Conservation (phyloP, 2,329 filamentous ascomycete species). For the Alternaria metachromatica region DNA sequence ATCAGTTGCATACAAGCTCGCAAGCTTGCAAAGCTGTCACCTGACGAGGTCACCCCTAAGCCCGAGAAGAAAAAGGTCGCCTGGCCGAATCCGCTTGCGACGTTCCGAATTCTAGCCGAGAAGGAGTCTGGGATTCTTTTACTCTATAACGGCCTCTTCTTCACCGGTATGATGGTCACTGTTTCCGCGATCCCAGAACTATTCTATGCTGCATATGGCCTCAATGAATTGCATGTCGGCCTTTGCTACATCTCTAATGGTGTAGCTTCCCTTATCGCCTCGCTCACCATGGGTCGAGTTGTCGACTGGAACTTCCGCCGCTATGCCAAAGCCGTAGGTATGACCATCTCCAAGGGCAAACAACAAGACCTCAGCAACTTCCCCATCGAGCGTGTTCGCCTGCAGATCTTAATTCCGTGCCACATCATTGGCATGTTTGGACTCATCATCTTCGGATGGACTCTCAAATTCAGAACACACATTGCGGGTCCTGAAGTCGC, state of each 20-base stretch:
- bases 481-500: constrained; percentile 55
- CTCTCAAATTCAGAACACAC: constrained; percentile 42
- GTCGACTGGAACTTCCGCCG: constrained; percentile 78
- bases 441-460: constrained; percentile 53
- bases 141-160: constrained; percentile 43
- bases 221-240: constrained; percentile 39
- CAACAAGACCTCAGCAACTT: constrained; percentile 61
- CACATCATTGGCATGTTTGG: constrained; percentile 43
- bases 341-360: constrained; percentile 66
- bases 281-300: constrained; percentile 45
- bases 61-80: constrained; percentile 26
- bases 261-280: constrained; percentile 33
- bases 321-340: constrained; percentile 66
- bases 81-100: constrained; percentile 36
- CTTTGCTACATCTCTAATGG: constrained; percentile 42
- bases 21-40: constrained; percentile 16
- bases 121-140: constrained; percentile 43
- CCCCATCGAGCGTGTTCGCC: constrained; percentile 55
- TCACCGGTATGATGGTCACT: constrained; percentile 42
- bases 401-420: constrained; percentile 50
- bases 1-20: constrained; percentile 39
- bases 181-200: constrained; percentile 35
- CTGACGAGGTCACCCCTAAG: not conserved
- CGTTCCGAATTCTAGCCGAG: constrained; percentile 36
- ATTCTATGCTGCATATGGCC: constrained; percentile 34